Evolutionary conservation across 495 filamentous ascomycete species (phyloP).

Genomic region (Penicillium mononematosum): DNA sequence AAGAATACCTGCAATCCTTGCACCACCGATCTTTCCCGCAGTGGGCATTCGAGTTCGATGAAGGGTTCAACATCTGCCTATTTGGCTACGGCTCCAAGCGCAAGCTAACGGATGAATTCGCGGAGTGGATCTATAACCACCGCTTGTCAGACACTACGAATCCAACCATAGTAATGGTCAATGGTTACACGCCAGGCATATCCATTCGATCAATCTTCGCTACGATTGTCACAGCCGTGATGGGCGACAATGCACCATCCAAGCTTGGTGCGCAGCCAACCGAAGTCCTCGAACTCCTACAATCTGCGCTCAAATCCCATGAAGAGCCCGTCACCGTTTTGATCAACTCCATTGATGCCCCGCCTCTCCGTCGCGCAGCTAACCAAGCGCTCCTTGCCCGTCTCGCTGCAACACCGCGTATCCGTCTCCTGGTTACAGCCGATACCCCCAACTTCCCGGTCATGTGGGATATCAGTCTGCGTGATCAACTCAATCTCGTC

Average conservation of each 20-base stretch:
- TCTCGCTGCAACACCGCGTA: slow-evolving; percentile 68
- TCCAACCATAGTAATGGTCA: slow-evolving; percentile 75
- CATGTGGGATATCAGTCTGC: slow-evolving; percentile 83
- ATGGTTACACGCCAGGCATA: slow-evolving; percentile 78
- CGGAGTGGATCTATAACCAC: slow-evolving; percentile 62
- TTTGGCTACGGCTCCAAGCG: slow-evolving; percentile 93
- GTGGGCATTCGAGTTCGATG: slow-evolving; percentile 87
- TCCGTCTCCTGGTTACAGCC: slow-evolving; percentile 75
- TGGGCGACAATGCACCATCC: slow-evolving; percentile 53
- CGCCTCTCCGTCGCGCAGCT: slow-evolving; percentile 65
- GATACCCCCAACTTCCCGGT: slow-evolving; percentile 85
- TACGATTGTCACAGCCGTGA: slow-evolving; percentile 63
- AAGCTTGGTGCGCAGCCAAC: slow-evolving; percentile 61
- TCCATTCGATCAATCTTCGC: slow-evolving; percentile 77
- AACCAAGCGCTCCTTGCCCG: slow-evolving; percentile 73
- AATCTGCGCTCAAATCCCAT: slow-evolving; percentile 54
- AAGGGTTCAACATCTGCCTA: slow-evolving; percentile 87
- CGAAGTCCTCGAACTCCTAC: slow-evolving; percentile 64
- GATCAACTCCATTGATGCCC: slow-evolving; percentile 82
- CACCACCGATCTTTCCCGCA: slow-evolving; percentile 83
- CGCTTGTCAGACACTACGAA: slow-evolving; percentile 32
- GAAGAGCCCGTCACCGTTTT: slow-evolving; percentile 61
- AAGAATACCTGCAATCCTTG: slow-evolving; percentile 66
- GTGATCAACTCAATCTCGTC: slow-evolving; percentile 75
- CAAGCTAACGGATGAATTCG: slow-evolving; percentile 71